Conservation (phyloP, 163 green algal genomes). For the Trebouxiophyceae sp. region DNA sequence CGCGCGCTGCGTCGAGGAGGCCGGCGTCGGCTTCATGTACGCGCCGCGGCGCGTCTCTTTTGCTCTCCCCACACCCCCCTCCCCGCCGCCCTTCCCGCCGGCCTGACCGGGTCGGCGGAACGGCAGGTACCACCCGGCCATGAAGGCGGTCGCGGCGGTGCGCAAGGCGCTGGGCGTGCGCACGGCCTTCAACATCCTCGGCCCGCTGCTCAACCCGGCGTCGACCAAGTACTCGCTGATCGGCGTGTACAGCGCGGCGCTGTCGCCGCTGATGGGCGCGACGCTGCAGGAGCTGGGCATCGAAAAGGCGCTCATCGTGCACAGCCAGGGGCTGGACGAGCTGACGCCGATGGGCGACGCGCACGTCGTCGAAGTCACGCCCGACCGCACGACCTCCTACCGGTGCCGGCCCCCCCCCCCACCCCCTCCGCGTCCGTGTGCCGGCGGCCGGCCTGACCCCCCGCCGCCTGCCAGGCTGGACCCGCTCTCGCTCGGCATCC, state of each 20-base stretch:
- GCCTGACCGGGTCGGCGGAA: neutral
- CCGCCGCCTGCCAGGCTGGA: conserved; percentile 50
- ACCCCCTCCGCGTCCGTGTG: no score
- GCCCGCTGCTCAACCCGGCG: conserved; percentile 95
- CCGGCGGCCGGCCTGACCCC: no score
- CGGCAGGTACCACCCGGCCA: conserved; percentile 83
- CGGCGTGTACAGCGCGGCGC: conserved; percentile 79
- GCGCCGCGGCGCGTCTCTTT: conserved; percentile 44
- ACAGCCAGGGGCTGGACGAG: conserved; percentile 92
- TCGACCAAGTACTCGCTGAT: conserved; percentile 78
- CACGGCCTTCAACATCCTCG: conserved; percentile 97
- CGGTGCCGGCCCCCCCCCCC: conserved; percentile 1
- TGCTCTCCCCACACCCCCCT: neutral
- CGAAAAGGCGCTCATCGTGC: conserved; percentile 87
- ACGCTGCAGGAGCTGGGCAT: conserved; percentile 76
- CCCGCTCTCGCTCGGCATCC: conserved; percentile 83
- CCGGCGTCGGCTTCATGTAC: conserved; percentile 96
- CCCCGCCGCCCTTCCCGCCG: no score
- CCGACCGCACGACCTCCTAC: conserved; percentile 49
- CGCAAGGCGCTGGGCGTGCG: conserved; percentile 62
- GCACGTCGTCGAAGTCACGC: conserved; percentile 71
- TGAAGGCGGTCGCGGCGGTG: conserved; percentile 80
- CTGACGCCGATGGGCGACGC: conserved; percentile 88
- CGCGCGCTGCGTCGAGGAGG: conserved; percentile 69
- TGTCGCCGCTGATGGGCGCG: conserved; percentile 83